A percentile compares a stretch with the other conserved stretches of the same genome.
phyloP scores from a whole-genome alignment of 345 rosid species.

The Rhodomyrtus tomentosa region DNA sequence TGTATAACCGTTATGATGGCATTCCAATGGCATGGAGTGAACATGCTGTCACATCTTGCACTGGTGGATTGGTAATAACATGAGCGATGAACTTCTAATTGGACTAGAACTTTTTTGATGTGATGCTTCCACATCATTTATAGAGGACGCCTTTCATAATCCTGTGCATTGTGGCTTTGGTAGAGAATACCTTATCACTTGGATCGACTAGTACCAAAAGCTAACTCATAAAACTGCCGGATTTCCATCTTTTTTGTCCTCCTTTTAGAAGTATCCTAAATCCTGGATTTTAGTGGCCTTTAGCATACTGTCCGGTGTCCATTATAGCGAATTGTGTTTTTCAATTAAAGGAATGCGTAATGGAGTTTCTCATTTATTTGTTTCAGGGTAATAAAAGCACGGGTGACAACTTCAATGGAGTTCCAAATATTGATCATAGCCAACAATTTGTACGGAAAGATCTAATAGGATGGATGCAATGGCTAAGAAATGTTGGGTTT shows the following conservation, averaged over 20 bases:
- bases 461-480: conserved; percentile 59
- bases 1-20: conserved; percentile 87
- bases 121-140: background rate
- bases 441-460: conserved; percentile 87
- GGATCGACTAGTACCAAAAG: background rate
- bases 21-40: conserved; percentile 74
- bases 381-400: conserved; percentile 74
- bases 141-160: background rate
- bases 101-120: background rate
- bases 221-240: background rate
- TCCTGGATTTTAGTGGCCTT: background rate
- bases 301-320: background rate
- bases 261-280: background rate
- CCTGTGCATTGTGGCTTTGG: background rate
- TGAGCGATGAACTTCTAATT: background rate
- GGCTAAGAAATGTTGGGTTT: conserved; percentile 66
- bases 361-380: background rate
- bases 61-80: conserved; percentile 66
- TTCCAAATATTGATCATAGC: conserved; percentile 87
- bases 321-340: background rate
- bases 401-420: conserved; percentile 86
- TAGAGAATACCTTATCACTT: background rate
- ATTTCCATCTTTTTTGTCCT: background rate
- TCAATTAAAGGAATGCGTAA: background rate
- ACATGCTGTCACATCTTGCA: conserved; percentile 78